Base-by-base conservation (phyloP, 1,284 basidiomycete species). In the Boletus semigastroideus region DNA sequence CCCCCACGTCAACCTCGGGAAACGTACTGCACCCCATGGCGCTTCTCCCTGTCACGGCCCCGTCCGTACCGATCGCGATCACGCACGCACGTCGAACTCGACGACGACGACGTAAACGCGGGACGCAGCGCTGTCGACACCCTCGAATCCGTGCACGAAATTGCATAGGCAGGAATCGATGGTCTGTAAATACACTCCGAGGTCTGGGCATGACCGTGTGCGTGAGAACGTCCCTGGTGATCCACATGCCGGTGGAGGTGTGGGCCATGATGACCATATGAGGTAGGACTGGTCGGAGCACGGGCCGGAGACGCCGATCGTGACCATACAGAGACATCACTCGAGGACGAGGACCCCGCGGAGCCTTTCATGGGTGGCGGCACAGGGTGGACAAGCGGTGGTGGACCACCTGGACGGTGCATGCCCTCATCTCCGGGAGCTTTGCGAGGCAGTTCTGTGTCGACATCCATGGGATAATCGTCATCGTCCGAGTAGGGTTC, bases 81-180 rank as follows among this genome's bases (percentile, higher is more conserved):
- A 49, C 60, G 63, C 30, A 11, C 43, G 19, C 41, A 64, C 11
- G 30, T 52, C 34, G 63, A 44, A 9, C 7, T 53, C 46, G 64
- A 66, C 25, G 25, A 25, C 25, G 25, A 25, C 5, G 25, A 25
- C 44, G 64, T 65, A 59, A 66, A 66, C 22, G 67, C 64, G 17
- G 64, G 64, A 6, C 67, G 64, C 43, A 66, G 42, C 4, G 67
- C 67, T 3, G 64, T 66, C 51, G 67, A 69, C 11, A 69, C 67
- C 55, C 62, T 61, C 16, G 66, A 59, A 53, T 66, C 64, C 5
- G 67, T 66, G 4, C 67, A 69, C 5, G 64, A 65, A 22, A 68
- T 63, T 9, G 66, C 64, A 46, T 69, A 65, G 1, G 66, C 64
- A 0, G 64, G 45, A 13, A 68, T 69, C 14, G 67, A 65, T 1